Evolutionary conservation across 2,329 filamentous ascomycete species (phyloP).

Genomic region (Epichloe scottii): DNA sequence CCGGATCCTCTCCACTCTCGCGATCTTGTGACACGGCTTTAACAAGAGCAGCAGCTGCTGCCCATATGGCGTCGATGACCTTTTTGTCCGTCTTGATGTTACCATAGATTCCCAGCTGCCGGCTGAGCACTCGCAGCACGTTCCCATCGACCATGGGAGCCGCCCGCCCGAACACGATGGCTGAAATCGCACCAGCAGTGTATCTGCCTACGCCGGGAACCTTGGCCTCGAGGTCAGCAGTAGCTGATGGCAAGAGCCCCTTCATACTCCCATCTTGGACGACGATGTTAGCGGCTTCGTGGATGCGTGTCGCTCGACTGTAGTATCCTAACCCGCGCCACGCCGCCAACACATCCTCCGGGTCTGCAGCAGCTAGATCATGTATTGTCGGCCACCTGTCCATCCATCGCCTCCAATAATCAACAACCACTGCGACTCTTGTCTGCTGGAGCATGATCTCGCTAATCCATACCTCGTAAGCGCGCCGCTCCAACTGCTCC

Average conservation of each 20-base stretch:
- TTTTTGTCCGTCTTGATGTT: slow-evolving; percentile 44
- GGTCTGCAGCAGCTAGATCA: slow-evolving; percentile 37
- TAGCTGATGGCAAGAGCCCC: slow-evolving; percentile 37
- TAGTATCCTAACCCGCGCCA: slow-evolving; percentile 55
- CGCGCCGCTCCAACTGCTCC: slow-evolving; percentile 35
- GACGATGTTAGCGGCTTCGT: slow-evolving; percentile 41
- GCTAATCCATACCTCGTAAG: slow-evolving; percentile 55
- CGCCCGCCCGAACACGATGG: slow-evolving; percentile 48
- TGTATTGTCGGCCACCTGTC: slow-evolving; percentile 45
- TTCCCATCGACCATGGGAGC: slow-evolving; percentile 54
- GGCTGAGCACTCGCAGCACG: slow-evolving; percentile 46
- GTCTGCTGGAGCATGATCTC: slow-evolving; percentile 59
- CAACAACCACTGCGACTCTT: slow-evolving; percentile 47
- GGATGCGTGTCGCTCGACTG: slow-evolving; percentile 48
- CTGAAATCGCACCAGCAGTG: slow-evolving; percentile 49
- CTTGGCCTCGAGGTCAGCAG: slow-evolving; percentile 32
- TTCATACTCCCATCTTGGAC: slow-evolving; percentile 26
- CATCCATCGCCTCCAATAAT: slow-evolving; percentile 53
- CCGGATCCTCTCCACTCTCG: slow-evolving; percentile 7
- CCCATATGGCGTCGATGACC: slow-evolving; percentile 43
- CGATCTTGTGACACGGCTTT: slow-evolving; percentile 33
- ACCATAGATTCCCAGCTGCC: slow-evolving; percentile 44
- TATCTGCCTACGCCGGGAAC: slow-evolving; percentile 50
- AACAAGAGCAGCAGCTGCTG: slow-evolving; percentile 42
- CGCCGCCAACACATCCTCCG: slow-evolving; percentile 43